These are phyloP conservation scores for Ilex paraguariensis DNA, from an alignment of 305 asterid genomes.

Conservation along the genomic window DNA sequence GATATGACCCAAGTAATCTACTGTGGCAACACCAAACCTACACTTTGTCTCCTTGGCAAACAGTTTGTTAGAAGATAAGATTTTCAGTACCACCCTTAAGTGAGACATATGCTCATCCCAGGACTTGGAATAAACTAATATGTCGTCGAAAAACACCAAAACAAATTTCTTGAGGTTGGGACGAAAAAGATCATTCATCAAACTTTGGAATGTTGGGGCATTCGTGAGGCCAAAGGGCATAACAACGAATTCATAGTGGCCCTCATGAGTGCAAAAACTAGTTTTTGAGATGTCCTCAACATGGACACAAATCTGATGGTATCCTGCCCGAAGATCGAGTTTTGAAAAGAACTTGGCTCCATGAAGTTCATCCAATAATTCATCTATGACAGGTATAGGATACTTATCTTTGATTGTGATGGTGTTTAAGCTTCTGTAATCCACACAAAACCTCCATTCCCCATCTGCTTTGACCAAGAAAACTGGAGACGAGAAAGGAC, in stretches of 20 bases:
- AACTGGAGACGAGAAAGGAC: background rate
- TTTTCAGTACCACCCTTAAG: background rate
- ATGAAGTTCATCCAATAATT: conserved; percentile 10
- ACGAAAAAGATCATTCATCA: background rate
- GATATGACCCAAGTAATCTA: no score
- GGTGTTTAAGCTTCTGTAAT: conserved; percentile 4
- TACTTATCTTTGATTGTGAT: background rate
- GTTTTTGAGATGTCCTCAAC: background rate
- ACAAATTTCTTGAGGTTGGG: no score
- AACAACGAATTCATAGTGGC: conserved; percentile 5
- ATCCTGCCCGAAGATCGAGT: conserved; percentile 11
- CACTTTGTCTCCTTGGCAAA: no score
- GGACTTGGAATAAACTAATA: no score
- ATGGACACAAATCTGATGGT: conserved; percentile 5
- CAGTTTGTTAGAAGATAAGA: no score
- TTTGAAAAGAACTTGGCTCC: background rate
- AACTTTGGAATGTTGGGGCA: conserved; percentile 1
- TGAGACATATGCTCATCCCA: no score
- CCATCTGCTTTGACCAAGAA: conserved; percentile 6
- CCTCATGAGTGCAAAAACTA: background rate
- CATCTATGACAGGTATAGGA: conserved; percentile 2
- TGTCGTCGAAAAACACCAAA: no score
- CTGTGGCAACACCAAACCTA: no score
- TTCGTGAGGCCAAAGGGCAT: background rate
- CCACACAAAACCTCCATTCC: conserved; percentile 2